Percentiles rank a stretch among this genome's conserved stretches.
Evolutionary conservation across 2,329 filamentous ascomycete genomes (phyloP).

Genomic region (Epichloe sibirici): DNA sequence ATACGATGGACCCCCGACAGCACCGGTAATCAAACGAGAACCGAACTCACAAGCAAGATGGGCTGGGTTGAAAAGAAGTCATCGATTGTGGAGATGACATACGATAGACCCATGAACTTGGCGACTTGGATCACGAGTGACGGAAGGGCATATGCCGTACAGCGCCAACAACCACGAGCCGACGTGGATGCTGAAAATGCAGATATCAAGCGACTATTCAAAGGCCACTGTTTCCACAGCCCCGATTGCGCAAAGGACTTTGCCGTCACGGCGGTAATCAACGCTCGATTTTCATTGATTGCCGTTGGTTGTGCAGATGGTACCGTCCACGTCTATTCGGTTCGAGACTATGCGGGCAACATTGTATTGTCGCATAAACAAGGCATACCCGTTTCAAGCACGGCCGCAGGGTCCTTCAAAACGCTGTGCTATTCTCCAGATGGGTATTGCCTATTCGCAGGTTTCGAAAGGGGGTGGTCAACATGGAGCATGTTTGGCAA

Average conservation of each 20-base stretch:
- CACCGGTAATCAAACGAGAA: constrained; percentile 72
- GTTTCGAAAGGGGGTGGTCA: constrained; percentile 85
- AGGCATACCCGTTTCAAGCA: constrained; percentile 52
- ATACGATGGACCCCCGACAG: constrained; percentile 88
- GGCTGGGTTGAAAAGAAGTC: constrained; percentile 70
- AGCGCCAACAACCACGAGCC: constrained; percentile 43
- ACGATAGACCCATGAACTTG: constrained; percentile 93
- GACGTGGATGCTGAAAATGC: constrained; percentile 28
- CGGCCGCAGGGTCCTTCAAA: constrained; percentile 57
- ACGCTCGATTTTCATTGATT: constrained; percentile 88
- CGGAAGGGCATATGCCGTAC: constrained; percentile 82
- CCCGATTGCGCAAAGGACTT: constrained; percentile 47
- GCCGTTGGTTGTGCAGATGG: constrained; percentile 75
- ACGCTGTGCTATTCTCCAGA: constrained; percentile 83
- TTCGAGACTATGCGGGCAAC: constrained; percentile 85
- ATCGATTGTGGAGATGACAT: constrained; percentile 71
- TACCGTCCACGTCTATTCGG: constrained; percentile 77
- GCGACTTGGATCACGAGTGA: constrained; percentile 85
- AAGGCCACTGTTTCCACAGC: constrained; percentile 80
- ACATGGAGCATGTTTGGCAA: constrained; percentile 98
- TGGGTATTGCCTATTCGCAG: constrained; percentile 90
- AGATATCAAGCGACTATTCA: constrained; percentile 59
- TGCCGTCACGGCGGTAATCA: constrained; percentile 70
- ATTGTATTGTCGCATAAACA: constrained; percentile 79
- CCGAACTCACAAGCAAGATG: constrained; percentile 81